Evolutionary conservation across 495 filamentous ascomycete species (phyloP).

Genomic region (Aspergillus ostianus): DNA sequence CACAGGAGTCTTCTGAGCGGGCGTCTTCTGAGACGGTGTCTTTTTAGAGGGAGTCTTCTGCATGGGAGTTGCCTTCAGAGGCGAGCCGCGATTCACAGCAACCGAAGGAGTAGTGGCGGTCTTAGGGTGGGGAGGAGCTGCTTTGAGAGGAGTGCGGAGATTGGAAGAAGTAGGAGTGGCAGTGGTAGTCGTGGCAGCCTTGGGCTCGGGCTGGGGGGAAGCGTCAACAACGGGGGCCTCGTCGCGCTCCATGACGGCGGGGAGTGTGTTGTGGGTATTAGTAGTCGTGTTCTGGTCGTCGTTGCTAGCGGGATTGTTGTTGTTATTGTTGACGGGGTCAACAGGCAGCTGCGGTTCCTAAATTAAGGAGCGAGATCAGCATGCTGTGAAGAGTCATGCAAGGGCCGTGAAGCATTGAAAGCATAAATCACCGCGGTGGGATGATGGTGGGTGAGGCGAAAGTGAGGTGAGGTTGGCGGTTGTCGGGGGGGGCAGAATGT

Average conservation of each 20-base stretch:
- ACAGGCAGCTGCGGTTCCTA: conserved; percentile 19
- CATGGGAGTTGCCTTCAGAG: conserved; percentile 5
- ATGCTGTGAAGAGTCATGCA: conserved; percentile 6
- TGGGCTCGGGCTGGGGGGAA: not conserved
- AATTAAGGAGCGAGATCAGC: conserved; percentile 14
- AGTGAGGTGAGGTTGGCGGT: not conserved
- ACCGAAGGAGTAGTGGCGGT: not conserved
- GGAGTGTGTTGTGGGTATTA: conserved; percentile 20
- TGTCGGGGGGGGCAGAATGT: conserved; percentile 9
- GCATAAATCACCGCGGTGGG: not conserved
- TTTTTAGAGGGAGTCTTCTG: conserved; percentile 8
- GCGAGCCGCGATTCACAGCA: not conserved
- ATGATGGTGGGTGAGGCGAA: not conserved
- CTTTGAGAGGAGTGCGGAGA: conserved; percentile 13
- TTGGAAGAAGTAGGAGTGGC: conserved; percentile 1
- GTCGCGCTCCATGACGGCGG: conserved; percentile 40
- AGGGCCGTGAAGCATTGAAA: conserved; percentile 10
- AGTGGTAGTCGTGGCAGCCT: not conserved
- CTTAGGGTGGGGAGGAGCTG: not conserved
- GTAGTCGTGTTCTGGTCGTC: conserved; percentile 6
- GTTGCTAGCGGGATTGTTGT: conserved; percentile 13
- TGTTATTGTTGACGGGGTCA: conserved; percentile 9
- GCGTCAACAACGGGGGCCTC: conserved; percentile 21
- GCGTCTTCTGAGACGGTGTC: conserved; percentile 3
- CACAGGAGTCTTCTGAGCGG: conserved; percentile 15